Evolutionary conservation across 163 green algal species (phyloP), one percentile per base, ranked within the genome.

Genomic region (Scenedesmus sp.): DNA sequence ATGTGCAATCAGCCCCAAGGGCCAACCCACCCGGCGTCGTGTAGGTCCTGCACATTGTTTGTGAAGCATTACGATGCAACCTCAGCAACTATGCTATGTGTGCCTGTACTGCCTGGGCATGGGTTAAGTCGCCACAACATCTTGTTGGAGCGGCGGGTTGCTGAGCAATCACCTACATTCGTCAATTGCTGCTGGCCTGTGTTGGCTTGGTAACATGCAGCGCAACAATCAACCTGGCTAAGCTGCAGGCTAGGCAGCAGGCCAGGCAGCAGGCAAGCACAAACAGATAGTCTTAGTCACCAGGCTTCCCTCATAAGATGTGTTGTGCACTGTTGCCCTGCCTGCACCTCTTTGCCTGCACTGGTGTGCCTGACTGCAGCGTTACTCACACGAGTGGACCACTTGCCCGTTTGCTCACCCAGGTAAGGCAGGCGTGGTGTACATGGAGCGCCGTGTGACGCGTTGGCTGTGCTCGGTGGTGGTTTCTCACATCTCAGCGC

Each of bases 371-470:
- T 68, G 65, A 42, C 26, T 51, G 56, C 82, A 87, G 82, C 49
- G 82, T 22, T 76, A 51, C 56, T 40, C 51, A 20, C 85, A 90
- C n/a, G 85, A 90, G 24, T 90, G 85, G 85, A 85, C 70, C 15
- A 85, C 70, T 33, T 90, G 85, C 49, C 85, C 85, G 16, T 90
- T 90, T 56, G 85, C 85, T 1, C 85, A 90, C 56, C 85, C 85
- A 56, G 65, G 65, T 76, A 76, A 10, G 65, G 9, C 65, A 76
- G 18, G 65, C 65, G 35, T 37, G 61, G 26, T 76, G 65, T 37
- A 6, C 65, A 76, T 76, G 30, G 30, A 40, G 65, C 30, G n/a
- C n/a, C n/a, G n/a, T n/a, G n/a, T n/a, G n/a, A n/a, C 16, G 65
- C 65, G 30, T 40, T 26, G 9, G 30, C 65, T 76, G 9, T 22